phyloP scores from a whole-genome alignment of 495 filamentous ascomycete species.

The Xanthoparmelia taractica region DNA sequence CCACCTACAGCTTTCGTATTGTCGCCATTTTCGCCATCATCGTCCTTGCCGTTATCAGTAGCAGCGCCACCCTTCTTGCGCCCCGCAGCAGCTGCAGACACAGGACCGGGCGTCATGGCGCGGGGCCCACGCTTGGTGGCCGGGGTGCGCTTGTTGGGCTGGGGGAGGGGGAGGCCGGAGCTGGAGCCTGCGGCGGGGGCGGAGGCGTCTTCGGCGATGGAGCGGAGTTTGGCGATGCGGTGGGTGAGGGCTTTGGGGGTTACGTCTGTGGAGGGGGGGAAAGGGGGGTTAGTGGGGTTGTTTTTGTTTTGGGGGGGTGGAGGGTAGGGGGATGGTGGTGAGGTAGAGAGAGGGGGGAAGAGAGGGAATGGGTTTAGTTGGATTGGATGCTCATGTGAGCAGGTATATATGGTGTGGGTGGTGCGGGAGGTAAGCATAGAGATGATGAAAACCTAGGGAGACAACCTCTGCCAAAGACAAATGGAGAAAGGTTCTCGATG shows the following conservation, averaged over 20 bases:
- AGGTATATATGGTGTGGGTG: no score
- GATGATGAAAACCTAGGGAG: no score
- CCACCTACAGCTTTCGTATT: not conserved
- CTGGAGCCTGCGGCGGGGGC: not conserved
- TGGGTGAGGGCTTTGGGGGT: slow-evolving; percentile 7
- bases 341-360: no score
- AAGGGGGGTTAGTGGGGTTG: not conserved
- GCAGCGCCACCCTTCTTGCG: not conserved
- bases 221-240: slow-evolving; percentile 2
- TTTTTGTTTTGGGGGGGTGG: not conserved
- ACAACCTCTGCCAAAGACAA: no score
- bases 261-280: not conserved
- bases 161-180: not conserved
- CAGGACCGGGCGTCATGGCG: not conserved
- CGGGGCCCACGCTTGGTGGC: not conserved
- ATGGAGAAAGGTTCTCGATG: no score
- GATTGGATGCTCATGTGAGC: no score
- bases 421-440: no score
- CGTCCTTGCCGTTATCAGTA: no score
- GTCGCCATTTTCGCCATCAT: no score
- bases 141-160: not conserved
- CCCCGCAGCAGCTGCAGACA: not conserved
- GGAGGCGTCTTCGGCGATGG: not conserved
- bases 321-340: not conserved
- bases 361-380: no score